Evolutionary conservation across 495 filamentous ascomycete genomes (phyloP), one percentile per base, ranked within the genome.

Genomic region (Aspergillus saccharolyticus): DNA sequence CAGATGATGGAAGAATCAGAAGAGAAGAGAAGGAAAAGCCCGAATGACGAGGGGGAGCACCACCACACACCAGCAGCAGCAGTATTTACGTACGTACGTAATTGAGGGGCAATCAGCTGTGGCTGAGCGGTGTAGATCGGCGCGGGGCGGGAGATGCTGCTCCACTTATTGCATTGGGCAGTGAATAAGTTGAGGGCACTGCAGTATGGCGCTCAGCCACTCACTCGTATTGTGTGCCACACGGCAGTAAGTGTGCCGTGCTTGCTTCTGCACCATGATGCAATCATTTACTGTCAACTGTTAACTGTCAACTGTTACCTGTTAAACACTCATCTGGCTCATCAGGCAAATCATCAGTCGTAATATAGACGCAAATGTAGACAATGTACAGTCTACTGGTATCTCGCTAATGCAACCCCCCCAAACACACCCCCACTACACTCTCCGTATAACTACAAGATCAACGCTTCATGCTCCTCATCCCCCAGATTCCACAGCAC

Each of bases 401-500:
- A 46, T 46, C 44, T 46, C 44, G 44, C 46, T 25, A 49, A 21
- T 49, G 46, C 16, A 21, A 30, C 28, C 12, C 4, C 9, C 16
- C 3, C 17, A 28, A 22, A 50, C 16, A 22, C 15, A 21, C 3
- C 28, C 16, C 51, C 30, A 52, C 17, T n/a, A n/a, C 39, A 15
- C 39, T 17, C 18, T n/a, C 4, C n/a, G 6, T 49, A 16, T 21
- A 30, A 33, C 24, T 62, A 73, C 17, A 73, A 48, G 19, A 74
- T 52, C 63, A 77, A 70, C 18, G 44, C 50, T 46, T 75, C 70
- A 63, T 76, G 65, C 55, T 74, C 72, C 17, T 70, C 63, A 54
- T 74, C 69, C 9, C 58, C 64, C 33, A 71, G 25, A 56, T 65
- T 71, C 55, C 69, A 61, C 63, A 67, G 55, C 54, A 74, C 72